Evolutionary conservation across 2,329 filamentous ascomycete genomes (phyloP), one percentile per base, ranked within the genome.

Genomic region (Venturia nashicola): DNA sequence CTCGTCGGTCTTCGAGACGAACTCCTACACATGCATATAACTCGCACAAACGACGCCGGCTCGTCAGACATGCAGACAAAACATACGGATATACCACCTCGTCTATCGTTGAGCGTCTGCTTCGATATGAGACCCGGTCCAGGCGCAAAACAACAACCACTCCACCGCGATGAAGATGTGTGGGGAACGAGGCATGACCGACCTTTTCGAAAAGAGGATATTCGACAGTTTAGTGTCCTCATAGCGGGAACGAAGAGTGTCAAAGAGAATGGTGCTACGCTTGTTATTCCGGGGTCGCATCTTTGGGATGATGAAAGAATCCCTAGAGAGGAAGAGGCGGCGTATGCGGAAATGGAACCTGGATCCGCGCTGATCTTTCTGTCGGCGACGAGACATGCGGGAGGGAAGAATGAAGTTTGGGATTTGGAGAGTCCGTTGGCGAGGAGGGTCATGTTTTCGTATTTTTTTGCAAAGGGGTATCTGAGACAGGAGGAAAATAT

Each of bases 401-500:
- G 60, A 18, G 60, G 60, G 16, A n/a, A n/a, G 44, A 62, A 62
- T 51, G 12, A 51, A 43, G 32, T 62, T 48, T 7, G 18, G 16
- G 32, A 57, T 57, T 23, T 9, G 27, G 12, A 18, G 27, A 18
- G 32, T 57, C 51, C 51, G 51, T 36, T 57, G 27, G 51, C 51
- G 32, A 57, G 51, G 51, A 57, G 51, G 32, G 51, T 57, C n/a
- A 6, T 57, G 51, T 57, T 57, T 36, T 57, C 51, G 14, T 57
- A 57, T n/a, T 74, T 74, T 65, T 73, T 75, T 48, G 62, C 70
- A 9, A 67, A 69, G 4, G 73, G 73, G 0, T 69, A 65, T 44
- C 59, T 72, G 8, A 68, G 73, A 12, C 69, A 70, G 8, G 72
- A 75, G 63, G 73, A 75, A 62, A 75, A 74, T 62, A 73, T 74